A percentile compares a stretch with the other conserved stretches of the same genome.
These are phyloP conservation scores for Brasenia schreberi DNA, from an alignment of 164 flowering plant species.

Conservation along the genomic window DNA sequence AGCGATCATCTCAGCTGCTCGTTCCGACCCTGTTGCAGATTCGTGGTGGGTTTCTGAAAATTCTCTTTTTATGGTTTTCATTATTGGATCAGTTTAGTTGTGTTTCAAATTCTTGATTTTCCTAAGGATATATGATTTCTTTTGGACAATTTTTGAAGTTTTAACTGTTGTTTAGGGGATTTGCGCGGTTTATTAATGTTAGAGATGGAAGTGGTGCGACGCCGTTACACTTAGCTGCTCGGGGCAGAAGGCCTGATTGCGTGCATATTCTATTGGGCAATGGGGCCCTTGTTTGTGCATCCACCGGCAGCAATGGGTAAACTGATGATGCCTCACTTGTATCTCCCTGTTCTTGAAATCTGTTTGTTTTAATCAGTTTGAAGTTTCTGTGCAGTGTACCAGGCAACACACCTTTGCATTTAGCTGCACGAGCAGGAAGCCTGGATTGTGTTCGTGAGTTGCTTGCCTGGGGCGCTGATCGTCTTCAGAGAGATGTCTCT, in stretches of 20 bases:
- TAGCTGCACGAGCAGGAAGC: conserved; percentile 96
- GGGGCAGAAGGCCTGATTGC: conserved; percentile 72
- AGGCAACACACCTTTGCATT: conserved; percentile 91
- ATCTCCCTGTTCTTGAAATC: background rate
- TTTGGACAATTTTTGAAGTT: background rate
- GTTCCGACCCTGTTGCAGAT: conserved; percentile 57
- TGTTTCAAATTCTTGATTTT: background rate
- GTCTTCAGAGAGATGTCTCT: conserved; percentile 73
- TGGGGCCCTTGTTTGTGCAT: conserved; percentile 91
- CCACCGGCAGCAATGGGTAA: conserved; percentile 85
- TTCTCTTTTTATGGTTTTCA: background rate
- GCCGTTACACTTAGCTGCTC: conserved; percentile 85
- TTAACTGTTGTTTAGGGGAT: conserved; percentile 49
- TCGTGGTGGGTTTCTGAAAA: conserved; percentile 51
- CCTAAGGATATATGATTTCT: background rate
- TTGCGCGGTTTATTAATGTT: conserved; percentile 81
- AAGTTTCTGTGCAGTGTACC: conserved; percentile 35
- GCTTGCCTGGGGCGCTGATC: conserved; percentile 98
- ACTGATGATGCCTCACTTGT: background rate
- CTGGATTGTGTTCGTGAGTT: conserved; percentile 75
- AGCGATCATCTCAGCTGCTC: conserved; percentile 66
- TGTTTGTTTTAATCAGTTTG: background rate
- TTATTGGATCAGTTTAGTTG: background rate
- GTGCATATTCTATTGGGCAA: conserved; percentile 62
- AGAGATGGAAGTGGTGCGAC: conserved; percentile 92